Base-by-base conservation (phyloP, 257 asterid species). In the Dorcoceras hygrometricum region DNA sequence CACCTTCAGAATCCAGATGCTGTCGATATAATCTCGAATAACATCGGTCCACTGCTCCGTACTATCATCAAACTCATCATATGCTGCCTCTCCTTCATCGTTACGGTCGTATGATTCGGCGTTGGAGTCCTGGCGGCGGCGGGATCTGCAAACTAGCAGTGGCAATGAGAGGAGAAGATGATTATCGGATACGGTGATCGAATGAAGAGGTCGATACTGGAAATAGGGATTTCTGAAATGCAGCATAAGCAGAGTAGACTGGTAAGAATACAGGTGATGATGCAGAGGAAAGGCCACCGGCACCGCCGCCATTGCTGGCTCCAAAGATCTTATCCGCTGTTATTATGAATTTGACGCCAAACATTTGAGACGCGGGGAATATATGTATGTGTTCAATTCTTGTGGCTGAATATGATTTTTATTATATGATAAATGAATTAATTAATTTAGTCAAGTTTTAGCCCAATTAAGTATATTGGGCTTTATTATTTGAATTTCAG, bases 1-100 rank as follows among this genome's bases (percentile, higher is more conserved):
- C 68, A 83, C 98, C 98, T 89, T 92, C 8, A 89, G 56, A 67
- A 92, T 87, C 98, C 96, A 92, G 71, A 92, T 76, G 86, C 89
- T 83, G 8, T 89, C 95, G 28, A 86, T 79, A 60, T 80, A 89
- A 57, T 89, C 97, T 63, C 82, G 81, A 0, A 89, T 70, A 65
- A 75, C 80, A 1, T 74, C 89, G 50, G 28, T 69, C 89, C 85
- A 79, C 73, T 77, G 80, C 58, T 82, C 89, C 67, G 43, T 20
- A 43, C 50, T 65, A 2, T 69, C 82, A 27, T 74, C 80, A 36
- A 53, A 63, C 11, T 69, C 76, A 6, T 66, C 77, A 19, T 61
- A 79, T 54, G 73, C 86, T n/a, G 57, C 68, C 10, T 55, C 70
- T 7, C 25, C 73, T 25, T 60, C 66, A 23, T 28, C 28, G 23